These are phyloP conservation scores for Aphanomyces cochlioides DNA, from an alignment of 352 stramenopile genomes.

Conservation along the genomic window DNA sequence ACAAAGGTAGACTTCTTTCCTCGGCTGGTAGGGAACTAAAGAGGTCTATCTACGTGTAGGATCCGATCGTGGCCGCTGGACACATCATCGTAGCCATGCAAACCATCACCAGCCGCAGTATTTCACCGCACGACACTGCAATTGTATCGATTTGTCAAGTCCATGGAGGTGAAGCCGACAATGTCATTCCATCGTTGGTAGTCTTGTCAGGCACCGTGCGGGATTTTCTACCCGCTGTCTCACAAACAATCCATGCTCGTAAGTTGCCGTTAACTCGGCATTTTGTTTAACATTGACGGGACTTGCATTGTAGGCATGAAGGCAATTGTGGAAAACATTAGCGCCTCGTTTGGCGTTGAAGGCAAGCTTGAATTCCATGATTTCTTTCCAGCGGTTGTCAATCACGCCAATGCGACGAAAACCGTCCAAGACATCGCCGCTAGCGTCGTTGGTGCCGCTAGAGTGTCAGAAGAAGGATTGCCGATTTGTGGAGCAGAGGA, in stretches of 20 bases:
- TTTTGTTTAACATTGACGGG: too few species aligned
- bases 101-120: constrained; percentile 85
- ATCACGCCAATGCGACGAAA: constrained; percentile 64
- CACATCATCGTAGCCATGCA: constrained; percentile 91
- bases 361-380: constrained; percentile 61
- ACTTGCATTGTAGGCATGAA: constrained; percentile 46
- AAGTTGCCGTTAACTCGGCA: too few species aligned
- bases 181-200: constrained; percentile 89
- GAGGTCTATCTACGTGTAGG: too few species aligned
- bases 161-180: constrained; percentile 89
- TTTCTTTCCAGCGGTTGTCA: constrained; percentile 71
- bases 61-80: constrained; percentile 89
- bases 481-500: constrained; percentile 93
- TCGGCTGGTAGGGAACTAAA: too few species aligned
- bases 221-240: constrained; percentile 81
- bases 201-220: constrained; percentile 89
- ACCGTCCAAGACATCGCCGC: constrained; percentile 69
- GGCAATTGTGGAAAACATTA: constrained; percentile 79
- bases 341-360: constrained; percentile 66
- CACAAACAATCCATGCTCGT: too few species aligned
- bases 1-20: constrained; percentile 18
- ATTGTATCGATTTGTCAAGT: constrained; percentile 92
- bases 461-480: constrained; percentile 74
- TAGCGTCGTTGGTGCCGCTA: constrained; percentile 49
- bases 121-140: constrained; percentile 87